Evolutionary conservation across 2,329 filamentous ascomycete genomes (phyloP).

Genomic region (Onygenales sp.): DNA sequence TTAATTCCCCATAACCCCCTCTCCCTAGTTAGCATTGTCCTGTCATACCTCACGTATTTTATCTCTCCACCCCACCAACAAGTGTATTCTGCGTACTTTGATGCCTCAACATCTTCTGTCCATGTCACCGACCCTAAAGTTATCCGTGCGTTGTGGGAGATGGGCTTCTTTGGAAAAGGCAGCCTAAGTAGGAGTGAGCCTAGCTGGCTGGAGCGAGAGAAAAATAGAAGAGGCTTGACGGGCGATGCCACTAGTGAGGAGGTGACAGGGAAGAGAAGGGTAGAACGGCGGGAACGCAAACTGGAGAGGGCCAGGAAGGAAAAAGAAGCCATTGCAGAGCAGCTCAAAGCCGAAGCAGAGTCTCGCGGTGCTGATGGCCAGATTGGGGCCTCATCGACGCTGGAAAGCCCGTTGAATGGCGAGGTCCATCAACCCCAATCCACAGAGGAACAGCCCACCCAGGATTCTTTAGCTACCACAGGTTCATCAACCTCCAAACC

Average conservation of each 20-base stretch:
- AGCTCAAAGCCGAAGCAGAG: constrained; percentile 46
- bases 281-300: constrained; percentile 76
- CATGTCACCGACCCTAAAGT: constrained; percentile 70
- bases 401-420: constrained; percentile 1
- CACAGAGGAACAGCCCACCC: background rate
- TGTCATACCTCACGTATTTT: constrained; percentile 65
- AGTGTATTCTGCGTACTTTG: constrained; percentile 67
- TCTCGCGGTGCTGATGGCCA: constrained; percentile 7
- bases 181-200: constrained; percentile 89
- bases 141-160: constrained; percentile 80
- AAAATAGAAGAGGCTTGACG: constrained; percentile 57
- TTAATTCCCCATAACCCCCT: constrained; percentile 90
- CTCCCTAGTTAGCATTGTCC: constrained; percentile 71
- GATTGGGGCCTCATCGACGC: background rate
- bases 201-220: constrained; percentile 79
- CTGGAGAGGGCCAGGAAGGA: constrained; percentile 85
- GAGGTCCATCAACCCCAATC: background rate
- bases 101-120: constrained; percentile 69
- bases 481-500: constrained; percentile 8
- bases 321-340: constrained; percentile 70
- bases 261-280: constrained; percentile 63
- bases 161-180: constrained; percentile 95
- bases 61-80: constrained; percentile 55
- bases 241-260: constrained; percentile 70
- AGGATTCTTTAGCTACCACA: constrained; percentile 9